Evolutionary conservation across 495 filamentous ascomycete genomes (phyloP), one percentile per base, ranked within the genome.

Genomic region (Talaromyces thailandensis): DNA sequence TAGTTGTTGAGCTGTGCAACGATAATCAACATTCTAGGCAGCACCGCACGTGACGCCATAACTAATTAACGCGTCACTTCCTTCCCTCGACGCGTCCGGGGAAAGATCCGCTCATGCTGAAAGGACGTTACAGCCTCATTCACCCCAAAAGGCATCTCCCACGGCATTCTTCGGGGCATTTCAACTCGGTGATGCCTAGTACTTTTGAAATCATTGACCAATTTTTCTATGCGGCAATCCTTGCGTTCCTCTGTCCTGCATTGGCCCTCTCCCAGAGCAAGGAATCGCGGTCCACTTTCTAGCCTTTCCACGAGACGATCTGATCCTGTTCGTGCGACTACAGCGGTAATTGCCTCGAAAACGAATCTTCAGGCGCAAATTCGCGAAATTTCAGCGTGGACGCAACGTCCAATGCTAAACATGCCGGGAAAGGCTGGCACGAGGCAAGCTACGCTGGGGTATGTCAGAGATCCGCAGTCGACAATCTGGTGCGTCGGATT

Each of bases 371-470:
- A 3, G 23, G 14, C 16, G 16, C 59, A 29, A 40, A 32, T 23
- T 24, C 45, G 45, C 25, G 23, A 21, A 6, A 12, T 61, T 51
- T 61, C 59, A 51, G 14, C 23, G 29, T 29, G 61, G 25, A 51
- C 50, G 25, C 48, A 43, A 40, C 53, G 50, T 53, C 31, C 58
- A 6, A 18, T 12, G 35, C 12, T 48, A 55, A 70, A 45, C 52
- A 80, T 80, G 77, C 66, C 73, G 6, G 77, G 78, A 16, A 68
- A 74, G 11, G 76, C 76, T 65, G 70, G 67, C 53, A 63, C 68
- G 16, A 96, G 92, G 71, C 93, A 98, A 81, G 84, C 89, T 68
- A 96, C 92, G 43, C 74, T 98, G 70, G 91, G 91, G 93, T 98
- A 96, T 79, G 93, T 95, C 52, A 87, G 82, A 72, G 79, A 86